Conservation (phyloP, 108 stramenopile species). For the Pelagomonas calceolata region DNA sequence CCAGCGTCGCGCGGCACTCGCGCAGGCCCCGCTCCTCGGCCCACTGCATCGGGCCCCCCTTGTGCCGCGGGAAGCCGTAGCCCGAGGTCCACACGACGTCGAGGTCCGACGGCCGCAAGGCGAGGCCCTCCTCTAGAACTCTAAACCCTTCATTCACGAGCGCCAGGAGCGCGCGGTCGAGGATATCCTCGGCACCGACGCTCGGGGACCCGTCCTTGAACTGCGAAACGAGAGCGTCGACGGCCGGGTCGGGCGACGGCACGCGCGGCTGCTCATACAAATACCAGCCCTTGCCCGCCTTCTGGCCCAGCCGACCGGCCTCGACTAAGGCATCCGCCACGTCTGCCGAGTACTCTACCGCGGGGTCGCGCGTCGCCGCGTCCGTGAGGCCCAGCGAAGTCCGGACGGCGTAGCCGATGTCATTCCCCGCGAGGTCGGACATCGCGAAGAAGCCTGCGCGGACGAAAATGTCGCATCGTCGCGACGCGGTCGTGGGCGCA, state of each 20-base stretch:
- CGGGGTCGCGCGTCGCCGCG: background rate
- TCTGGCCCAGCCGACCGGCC: slow-evolving; percentile 76
- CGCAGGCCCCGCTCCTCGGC: slow-evolving; percentile 64
- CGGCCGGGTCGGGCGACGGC: slow-evolving; percentile 60
- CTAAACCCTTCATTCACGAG: slow-evolving; percentile 94
- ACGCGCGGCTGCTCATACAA: slow-evolving; percentile 67
- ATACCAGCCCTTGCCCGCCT: slow-evolving; percentile 70
- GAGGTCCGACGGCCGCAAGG: slow-evolving; percentile 72
- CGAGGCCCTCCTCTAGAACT: slow-evolving; percentile 87
- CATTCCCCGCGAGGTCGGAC: slow-evolving; percentile 86
- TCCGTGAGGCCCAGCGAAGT: background rate
- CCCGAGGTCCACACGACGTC: slow-evolving; percentile 90
- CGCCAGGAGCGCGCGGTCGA: slow-evolving; percentile 56
- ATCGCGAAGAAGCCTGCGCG: slow-evolving; percentile 83
- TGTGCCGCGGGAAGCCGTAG: slow-evolving; percentile 82
- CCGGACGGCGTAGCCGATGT: slow-evolving; percentile 53
- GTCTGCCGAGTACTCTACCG: slow-evolving; percentile 58
- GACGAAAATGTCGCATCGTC: too few relatives aligned
- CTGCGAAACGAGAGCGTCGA: slow-evolving; percentile 46
- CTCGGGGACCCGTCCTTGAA: slow-evolving; percentile 31
- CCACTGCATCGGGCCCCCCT: slow-evolving; percentile 86
- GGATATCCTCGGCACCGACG: slow-evolving; percentile 25
- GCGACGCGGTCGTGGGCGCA: too few relatives aligned
- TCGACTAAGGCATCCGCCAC: slow-evolving; percentile 74
- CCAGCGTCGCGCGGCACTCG: slow-evolving; percentile 37